Evolutionary conservation across 148 eudicot species (phyloP), one percentile per base, ranked within the genome.

Genomic region (Polygonum maritimum): DNA sequence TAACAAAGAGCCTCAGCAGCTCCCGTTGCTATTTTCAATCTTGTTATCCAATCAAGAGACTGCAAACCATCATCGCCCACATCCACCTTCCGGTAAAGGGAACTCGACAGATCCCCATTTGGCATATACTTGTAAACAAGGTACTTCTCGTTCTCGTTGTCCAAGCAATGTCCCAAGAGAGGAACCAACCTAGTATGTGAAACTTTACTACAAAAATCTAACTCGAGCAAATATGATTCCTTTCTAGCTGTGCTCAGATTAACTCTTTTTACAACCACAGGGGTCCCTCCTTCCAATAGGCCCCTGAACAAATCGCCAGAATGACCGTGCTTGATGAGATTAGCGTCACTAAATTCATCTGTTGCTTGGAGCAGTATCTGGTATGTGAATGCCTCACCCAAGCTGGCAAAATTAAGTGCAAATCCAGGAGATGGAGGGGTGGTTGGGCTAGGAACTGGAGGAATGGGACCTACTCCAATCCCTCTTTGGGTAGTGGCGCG

Each of bases 41-140:
- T 91, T 3, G 98, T 96, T 62, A 96, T 96, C 99, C 99, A 96
- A 85, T 96, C 99, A 70, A 96, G 75, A 60, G 99, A 96, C 83
- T 91, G 94, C 82, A 92, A 82, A 83, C 82, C 79, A 9, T 90
- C 94, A 76, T 88, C 92, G n/a, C 78, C 88, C 10, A 84, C 63
- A 71, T 79, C 80, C 14, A 74, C 76, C 82, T 89, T 92, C 82
- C 87, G 87, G 83, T 76, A 89, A 87, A 96, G 85, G 55, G 97
- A 89, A 83, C 90, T 91, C 18, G 97, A 88, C 78, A 96, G 76
- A 77, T 96, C 99, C 51, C 85, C 81, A 79, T 91, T 96, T n/a
- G 94, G 94, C 94, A 96, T 88, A 78, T 87, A 84, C 79, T 89
- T 92, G 80, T 96, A 96, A 63, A 96, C 90, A 48, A 96, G 84